Evolutionary conservation across 331 rosid genomes (phyloP), one percentile per base, ranked within the genome.

Genomic region (Rosa hybrid): DNA sequence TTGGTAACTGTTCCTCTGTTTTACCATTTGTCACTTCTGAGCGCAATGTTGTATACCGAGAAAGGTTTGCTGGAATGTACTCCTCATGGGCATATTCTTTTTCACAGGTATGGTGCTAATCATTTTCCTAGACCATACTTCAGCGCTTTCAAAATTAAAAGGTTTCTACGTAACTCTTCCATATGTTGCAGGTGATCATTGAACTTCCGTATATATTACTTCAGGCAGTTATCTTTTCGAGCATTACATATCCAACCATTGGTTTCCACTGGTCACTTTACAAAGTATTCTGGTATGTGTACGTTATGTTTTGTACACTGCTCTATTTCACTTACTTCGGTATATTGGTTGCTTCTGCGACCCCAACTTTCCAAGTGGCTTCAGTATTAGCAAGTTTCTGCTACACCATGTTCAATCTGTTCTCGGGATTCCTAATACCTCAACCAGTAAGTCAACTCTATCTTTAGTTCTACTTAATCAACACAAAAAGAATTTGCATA

Each of bases 381-480:
- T 80, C 78, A 39, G 85, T 91, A 68, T 68, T 76, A 21, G 81
- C 86, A 77, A 17, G 84, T 23, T 87, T 89, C 81, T 86, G 77
- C 74, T 48, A 86, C 70, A 75, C 76, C 77, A 67, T 87, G 72
- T 80, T 90, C 82, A 86, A 80, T 80, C 80, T 89, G 80, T 91
- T 89, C 81, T 80, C 93, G 0, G 91, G 96, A 51, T 91, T 81
- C 78, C 64, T 84, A 67, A 57, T 89, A 70, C 91, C 92, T 7
- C 83, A 80, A 77, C 86, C 44, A 48, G 90, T 91, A 84, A 71
- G 89, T 34, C 11, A 71, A 44, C 50, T 72, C 68, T 46, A 8
- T 9, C 48, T 63, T 63, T 3, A 25, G 3, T 5, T 57, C 2
- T 59, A 23, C 6, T 59, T 59, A 4, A 21, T 59, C 34, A 59